Percentiles rank a stretch among this genome's conserved stretches.
phyloP scores from a whole-genome alignment of 345 rosid genomes.

The Salix arbutifolia region DNA sequence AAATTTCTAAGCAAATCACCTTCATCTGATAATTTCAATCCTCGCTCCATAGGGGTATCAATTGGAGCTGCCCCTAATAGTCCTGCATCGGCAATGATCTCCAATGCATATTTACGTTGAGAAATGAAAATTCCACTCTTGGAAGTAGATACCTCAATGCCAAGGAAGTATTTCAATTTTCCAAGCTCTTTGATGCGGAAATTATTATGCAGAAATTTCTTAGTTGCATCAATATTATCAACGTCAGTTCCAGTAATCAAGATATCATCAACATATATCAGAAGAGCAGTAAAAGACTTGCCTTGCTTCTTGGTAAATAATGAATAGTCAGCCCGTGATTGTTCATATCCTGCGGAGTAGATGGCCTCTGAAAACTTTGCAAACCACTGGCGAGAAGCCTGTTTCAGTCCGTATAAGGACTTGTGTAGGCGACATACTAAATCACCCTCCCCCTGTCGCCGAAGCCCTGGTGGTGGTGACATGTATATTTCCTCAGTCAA shows the following conservation, averaged over 20 bases:
- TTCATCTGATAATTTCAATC: neutral
- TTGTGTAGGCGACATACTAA: neutral
- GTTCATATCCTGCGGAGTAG: neutral
- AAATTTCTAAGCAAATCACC: neutral
- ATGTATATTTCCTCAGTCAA: neutral
- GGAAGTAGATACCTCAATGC: neutral
- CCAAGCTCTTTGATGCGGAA: neutral
- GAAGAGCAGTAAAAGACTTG: neutral
- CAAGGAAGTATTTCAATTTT: neutral
- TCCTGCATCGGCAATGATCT: neutral
- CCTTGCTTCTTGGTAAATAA: neutral
- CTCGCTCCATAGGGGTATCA: neutral
- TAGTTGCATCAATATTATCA: neutral
- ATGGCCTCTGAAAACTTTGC: neutral
- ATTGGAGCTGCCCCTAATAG: neutral
- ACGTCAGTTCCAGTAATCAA: neutral
- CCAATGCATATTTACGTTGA: neutral
- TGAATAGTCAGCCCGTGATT: neutral
- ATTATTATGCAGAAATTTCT: neutral
- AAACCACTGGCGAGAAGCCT: neutral
- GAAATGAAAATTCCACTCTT: neutral
- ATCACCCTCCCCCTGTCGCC: neutral
- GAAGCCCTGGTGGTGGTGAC: neutral
- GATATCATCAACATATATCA: neutral
- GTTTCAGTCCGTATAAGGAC: neutral